Conservation (phyloP, 2,329 filamentous ascomycete genomes). For the Monosporascus sp. region DNA sequence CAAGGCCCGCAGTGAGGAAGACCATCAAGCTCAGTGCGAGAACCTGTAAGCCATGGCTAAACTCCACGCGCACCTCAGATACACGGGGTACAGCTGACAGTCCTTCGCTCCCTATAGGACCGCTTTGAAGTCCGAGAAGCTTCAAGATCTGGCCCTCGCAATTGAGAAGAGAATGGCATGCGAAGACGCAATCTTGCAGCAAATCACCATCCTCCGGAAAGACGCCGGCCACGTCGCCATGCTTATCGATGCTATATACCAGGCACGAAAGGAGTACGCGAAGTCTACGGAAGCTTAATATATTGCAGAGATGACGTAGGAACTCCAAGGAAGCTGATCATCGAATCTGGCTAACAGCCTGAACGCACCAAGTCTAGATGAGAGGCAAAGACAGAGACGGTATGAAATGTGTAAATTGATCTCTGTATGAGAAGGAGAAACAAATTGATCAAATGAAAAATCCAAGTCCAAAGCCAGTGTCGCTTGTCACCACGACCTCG, state of each 20-base stretch:
- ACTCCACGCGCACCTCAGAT: neutral
- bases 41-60: neutral
- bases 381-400: too few species aligned
- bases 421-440: neutral
- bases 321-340: too few species aligned
- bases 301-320: too few species aligned
- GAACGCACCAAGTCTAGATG: too few species aligned
- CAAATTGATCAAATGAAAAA: neutral
- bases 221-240: neutral
- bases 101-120: constrained; percentile 1
- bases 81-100: neutral
- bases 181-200: constrained; percentile 3
- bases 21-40: neutral
- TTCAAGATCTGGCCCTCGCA: constrained; percentile 1
- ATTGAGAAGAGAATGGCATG: constrained; percentile 5
- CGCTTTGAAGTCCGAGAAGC: neutral
- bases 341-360: too few species aligned
- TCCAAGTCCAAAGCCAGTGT: neutral
- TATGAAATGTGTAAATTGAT: neutral
- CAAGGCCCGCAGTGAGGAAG: neutral
- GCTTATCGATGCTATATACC: constrained; percentile 1
- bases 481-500: neutral
- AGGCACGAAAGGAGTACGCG: neutral
- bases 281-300: neutral
- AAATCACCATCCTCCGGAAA: neutral